These are phyloP conservation scores for Ordospora pajunii DNA, from an alignment of 371 early-diverging fungal species.

Conservation along the genomic window DNA sequence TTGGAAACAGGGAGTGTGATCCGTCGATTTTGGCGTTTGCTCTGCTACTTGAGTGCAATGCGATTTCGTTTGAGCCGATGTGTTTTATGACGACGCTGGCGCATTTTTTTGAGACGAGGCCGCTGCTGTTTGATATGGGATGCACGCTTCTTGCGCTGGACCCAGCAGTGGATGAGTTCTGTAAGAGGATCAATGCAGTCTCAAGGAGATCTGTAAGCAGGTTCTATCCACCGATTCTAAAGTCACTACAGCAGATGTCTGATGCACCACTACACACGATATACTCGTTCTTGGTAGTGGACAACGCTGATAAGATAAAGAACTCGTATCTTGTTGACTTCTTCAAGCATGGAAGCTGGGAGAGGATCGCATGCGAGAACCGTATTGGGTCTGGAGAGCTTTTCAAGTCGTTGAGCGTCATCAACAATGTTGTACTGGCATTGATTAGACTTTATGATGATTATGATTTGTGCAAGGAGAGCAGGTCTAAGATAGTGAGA, in stretches of 20 bases:
- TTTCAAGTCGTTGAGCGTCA: conserved; percentile 35
- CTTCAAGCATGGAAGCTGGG: conserved; percentile 40
- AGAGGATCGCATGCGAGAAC: conserved; percentile 41
- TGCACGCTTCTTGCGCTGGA: background rate
- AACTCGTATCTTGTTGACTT: conserved; percentile 58
- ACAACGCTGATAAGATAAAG: conserved; percentile 19
- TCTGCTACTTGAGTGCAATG: conserved; percentile 11
- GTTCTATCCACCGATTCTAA: background rate
- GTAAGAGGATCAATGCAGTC: conserved; percentile 7
- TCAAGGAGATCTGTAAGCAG: background rate
- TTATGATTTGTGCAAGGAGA: conserved; percentile 26
- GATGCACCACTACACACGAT: background rate
- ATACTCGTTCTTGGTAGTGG: conserved; percentile 28
- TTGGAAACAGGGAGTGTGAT: conserved; percentile 39
- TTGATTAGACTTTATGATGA: conserved; percentile 38
- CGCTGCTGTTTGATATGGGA: background rate
- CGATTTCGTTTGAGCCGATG: conserved; percentile 5
- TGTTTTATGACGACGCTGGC: conserved; percentile 31
- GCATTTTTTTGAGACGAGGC: conserved; percentile 49
- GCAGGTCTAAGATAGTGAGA: conserved; percentile 8
- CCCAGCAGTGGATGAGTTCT: background rate
- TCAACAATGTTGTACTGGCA: conserved; percentile 39
- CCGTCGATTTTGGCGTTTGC: conserved; percentile 39
- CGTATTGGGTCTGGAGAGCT: conserved; percentile 52
- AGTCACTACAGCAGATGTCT: background rate